Percentiles rank a stretch among this genome's conserved stretches.
Evolutionary conservation across 306 rosid species (phyloP).

Genomic region (Cucurbita pepo): DNA sequence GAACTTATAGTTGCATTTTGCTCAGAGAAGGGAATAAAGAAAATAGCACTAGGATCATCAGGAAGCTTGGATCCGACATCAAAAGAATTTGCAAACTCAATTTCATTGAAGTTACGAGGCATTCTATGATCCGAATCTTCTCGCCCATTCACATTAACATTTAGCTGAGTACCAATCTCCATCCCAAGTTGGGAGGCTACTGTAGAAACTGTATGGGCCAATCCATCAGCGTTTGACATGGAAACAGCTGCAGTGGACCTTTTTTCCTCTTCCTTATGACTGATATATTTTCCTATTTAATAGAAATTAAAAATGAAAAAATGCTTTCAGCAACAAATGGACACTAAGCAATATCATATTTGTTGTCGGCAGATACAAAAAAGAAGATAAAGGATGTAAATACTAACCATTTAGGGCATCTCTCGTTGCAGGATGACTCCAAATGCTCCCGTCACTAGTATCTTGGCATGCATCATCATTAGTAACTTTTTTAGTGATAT

Average conservation of each 20-base stretch:
- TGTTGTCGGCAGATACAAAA: not conserved
- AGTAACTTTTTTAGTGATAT: constrained; percentile 8
- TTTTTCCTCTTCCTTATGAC: constrained; percentile 6
- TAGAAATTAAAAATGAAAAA: not conserved
- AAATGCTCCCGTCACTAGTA: constrained; percentile 9
- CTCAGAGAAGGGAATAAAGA: constrained; percentile 13
- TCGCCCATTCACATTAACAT: constrained; percentile 6
- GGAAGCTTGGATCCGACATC: constrained; percentile 19
- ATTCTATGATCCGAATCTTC: constrained; percentile 9
- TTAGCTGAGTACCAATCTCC: constrained; percentile 18
- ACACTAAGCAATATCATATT: not conserved
- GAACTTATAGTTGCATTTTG: constrained; percentile 11
- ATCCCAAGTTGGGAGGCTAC: constrained; percentile 7
- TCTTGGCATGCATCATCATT: constrained; percentile 6
- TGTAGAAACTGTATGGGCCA: constrained; percentile 6
- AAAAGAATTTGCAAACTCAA: constrained; percentile 11
- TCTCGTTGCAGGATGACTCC: constrained; percentile 13
- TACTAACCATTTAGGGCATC: constrained; percentile 17
- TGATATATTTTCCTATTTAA: constrained; percentile 11
- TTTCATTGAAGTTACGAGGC: constrained; percentile 7
- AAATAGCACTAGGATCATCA: constrained; percentile 17
- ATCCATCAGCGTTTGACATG: constrained; percentile 4
- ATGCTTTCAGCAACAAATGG: not conserved
- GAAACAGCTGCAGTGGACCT: not conserved
- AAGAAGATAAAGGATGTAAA: not conserved